A percentile compares a stretch with the other conserved stretches of the same genome.
Conservation (phyloP, 768 basidiomycete species). For the Panaeolus papilionaceus region DNA sequence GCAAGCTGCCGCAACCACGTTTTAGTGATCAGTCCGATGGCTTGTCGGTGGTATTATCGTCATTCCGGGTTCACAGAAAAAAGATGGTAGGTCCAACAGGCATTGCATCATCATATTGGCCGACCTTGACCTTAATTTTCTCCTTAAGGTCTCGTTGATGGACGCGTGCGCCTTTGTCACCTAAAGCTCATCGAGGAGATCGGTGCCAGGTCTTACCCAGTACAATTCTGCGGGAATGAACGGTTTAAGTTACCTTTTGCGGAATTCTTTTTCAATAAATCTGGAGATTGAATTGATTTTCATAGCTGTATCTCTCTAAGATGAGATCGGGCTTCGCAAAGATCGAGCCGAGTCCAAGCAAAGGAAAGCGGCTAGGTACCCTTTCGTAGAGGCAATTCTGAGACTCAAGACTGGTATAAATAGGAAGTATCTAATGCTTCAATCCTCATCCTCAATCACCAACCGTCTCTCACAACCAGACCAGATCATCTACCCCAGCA, state of each 20-base stretch:
- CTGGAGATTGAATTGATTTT: constrained; percentile 43
- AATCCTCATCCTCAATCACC: constrained; percentile 16
- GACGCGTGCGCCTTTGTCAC: constrained; percentile 24
- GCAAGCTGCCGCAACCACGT: background rate
- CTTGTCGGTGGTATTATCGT: background rate
- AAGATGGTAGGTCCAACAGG: background rate
- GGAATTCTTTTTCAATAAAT: constrained; percentile 40
- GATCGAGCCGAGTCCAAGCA: constrained; percentile 31
- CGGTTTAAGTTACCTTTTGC: constrained; percentile 29
- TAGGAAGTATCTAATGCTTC: constrained; percentile 1
- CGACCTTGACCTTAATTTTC: constrained; percentile 17
- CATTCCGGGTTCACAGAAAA: background rate
- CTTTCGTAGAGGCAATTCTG: constrained; percentile 16
- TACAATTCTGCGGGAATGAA: constrained; percentile 37
- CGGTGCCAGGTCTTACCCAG: constrained; percentile 34
- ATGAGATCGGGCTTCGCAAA: constrained; percentile 40
- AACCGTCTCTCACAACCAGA: constrained; percentile 22
- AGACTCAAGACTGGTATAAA: constrained; percentile 14
- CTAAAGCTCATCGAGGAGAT: constrained; percentile 31
- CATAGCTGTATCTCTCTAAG: constrained; percentile 30
- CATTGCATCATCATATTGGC: background rate
- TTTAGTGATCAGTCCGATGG: constrained; percentile 2
- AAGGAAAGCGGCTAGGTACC: constrained; percentile 3
- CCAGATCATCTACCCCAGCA: constrained; percentile 23
- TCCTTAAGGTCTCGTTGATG: constrained; percentile 24